Evolutionary conservation across 192 early-diverging fungal species (phyloP), one percentile per base, ranked within the genome.

Genomic region (Backusella australiensis): DNA sequence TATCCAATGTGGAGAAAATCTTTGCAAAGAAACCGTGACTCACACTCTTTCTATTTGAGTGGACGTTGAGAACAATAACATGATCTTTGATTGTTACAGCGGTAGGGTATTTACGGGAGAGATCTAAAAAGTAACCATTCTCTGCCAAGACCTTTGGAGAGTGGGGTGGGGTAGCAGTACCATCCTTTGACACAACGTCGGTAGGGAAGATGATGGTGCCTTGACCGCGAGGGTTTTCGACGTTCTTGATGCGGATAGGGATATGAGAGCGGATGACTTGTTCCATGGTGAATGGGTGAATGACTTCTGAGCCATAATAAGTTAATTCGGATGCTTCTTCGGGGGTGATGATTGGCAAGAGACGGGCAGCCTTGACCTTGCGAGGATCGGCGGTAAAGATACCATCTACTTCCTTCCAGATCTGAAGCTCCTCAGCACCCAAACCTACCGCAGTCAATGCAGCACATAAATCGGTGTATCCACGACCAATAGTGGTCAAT

Each of bases 231-330:
- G 98, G 97, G 67, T 97, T 96, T 81, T 96, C 95, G 26, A 97
- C 95, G 80, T 99, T 99, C 78, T 98, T 99, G 85, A 99, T 99
- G 78, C 98, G 94, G 82, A 99, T 98, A 6, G 98, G 98, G 78
- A 99, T 98, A 52, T 89, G 85, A 19, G 95, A 94, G 42, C 96
- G 93, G 78, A 99, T 99, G 42, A 98, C 96, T 79, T 99, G 98
- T 77, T 99, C 96, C 98, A 99, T 99, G 4, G 98, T 99, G 86
- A 98, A 98, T 11, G 98, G 98, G 77, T 99, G 98, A 78, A 99
- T 99, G 53, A 98, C 97, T 72, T 94, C 92, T 0, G 90, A 91
- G 21, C 93, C 97, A 79, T 99, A 99, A 84, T 97, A 99, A 6
- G 98, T 99, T 77, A 99, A 86, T 83, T 99, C 98, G 19, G 98